Conservation (phyloP, 768 basidiomycete species). For the Myochromella boudieri region DNA sequence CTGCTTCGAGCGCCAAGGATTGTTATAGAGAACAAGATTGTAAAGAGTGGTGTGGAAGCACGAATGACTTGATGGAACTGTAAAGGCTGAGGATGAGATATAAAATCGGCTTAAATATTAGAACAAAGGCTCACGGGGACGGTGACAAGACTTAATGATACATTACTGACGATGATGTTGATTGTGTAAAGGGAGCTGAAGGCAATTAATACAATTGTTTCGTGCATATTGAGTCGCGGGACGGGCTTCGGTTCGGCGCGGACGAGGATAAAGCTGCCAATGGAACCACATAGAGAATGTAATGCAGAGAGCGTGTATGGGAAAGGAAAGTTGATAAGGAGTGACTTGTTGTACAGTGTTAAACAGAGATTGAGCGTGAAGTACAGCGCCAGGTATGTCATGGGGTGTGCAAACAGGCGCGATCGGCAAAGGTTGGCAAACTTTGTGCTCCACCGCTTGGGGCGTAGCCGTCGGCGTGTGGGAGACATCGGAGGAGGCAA, state of each 20-base stretch:
- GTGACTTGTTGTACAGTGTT: slow-evolving; percentile 93
- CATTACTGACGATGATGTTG: slow-evolving; percentile 94
- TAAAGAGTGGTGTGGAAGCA: slow-evolving; percentile 90
- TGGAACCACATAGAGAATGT: slow-evolving; percentile 82
- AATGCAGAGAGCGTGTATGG: slow-evolving; percentile 94
- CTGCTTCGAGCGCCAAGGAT: slow-evolving; percentile 65
- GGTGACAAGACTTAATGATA: slow-evolving; percentile 85
- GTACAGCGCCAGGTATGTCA: slow-evolving; percentile 59
- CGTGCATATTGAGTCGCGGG: slow-evolving; percentile 40
- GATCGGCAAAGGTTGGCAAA: slow-evolving; percentile 7
- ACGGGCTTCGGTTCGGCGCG: slow-evolving; percentile 25
- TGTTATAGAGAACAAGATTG: slow-evolving; percentile 72
- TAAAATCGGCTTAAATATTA: background rate
- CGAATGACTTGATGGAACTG: slow-evolving; percentile 98
- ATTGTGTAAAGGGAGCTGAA: slow-evolving; percentile 92
- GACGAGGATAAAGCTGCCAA: slow-evolving; percentile 74
- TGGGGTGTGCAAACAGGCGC: slow-evolving; percentile 14
- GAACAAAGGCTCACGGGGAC: slow-evolving; percentile 64
- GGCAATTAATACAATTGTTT: slow-evolving; percentile 65
- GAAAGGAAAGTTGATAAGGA: slow-evolving; percentile 91
- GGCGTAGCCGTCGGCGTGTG: slow-evolving; percentile 10
- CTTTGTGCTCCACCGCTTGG: slow-evolving; percentile 7
- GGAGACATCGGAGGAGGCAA: slow-evolving; percentile 18
- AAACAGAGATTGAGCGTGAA: slow-evolving; percentile 89
- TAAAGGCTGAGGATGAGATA: background rate